Conservation (phyloP, 2,329 filamentous ascomycete species). For the Aspergillus sojae region DNA sequence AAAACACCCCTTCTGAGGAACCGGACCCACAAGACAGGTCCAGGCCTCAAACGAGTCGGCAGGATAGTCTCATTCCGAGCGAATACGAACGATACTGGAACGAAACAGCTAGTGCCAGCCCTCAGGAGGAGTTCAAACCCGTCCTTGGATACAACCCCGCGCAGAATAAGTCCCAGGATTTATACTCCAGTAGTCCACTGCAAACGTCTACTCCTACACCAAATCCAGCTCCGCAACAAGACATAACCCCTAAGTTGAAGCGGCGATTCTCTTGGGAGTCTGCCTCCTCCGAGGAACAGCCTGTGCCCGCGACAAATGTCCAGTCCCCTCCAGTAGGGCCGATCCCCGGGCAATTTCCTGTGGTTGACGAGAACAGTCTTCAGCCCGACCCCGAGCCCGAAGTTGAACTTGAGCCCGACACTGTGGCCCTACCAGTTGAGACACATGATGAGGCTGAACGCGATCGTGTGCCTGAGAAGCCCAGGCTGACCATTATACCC, state of each 20-base stretch:
- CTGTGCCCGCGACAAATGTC: slow-evolving; percentile 16
- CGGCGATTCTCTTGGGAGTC: slow-evolving; percentile 51
- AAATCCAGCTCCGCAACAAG: slow-evolving; percentile 14
- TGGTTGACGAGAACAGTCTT: slow-evolving; percentile 17
- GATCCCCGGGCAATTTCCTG: slow-evolving; percentile 26
- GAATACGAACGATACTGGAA: slow-evolving; percentile 45
- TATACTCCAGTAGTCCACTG: slow-evolving; percentile 15
- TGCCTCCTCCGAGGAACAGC: slow-evolving; percentile 23
- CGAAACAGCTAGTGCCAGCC: slow-evolving; percentile 23
- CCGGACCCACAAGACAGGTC: slow-evolving; percentile 23
- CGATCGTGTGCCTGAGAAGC: slow-evolving; percentile 25
- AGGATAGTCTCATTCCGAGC: slow-evolving; percentile 37
- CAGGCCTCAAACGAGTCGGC: slow-evolving; percentile 23
- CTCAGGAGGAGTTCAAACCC: slow-evolving; percentile 21
- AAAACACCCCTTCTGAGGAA: slow-evolving; percentile 34
- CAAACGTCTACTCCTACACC: slow-evolving; percentile 10
- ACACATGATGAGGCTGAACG: slow-evolving; percentile 4
- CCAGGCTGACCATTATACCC: slow-evolving; percentile 35
- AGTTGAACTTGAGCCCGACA: neutral
- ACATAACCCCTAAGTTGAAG: slow-evolving; percentile 31
- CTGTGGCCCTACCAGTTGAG: slow-evolving; percentile 10
- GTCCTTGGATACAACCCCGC: slow-evolving; percentile 13
- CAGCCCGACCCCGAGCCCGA: neutral
- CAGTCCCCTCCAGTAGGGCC: slow-evolving; percentile 6
- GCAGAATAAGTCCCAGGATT: slow-evolving; percentile 16